Percentiles rank a stretch among this genome's conserved stretches.
These are phyloP conservation scores for Leishmania guyanensis DNA, from an alignment of 208 protist genomes.

Conservation along the genomic window DNA sequence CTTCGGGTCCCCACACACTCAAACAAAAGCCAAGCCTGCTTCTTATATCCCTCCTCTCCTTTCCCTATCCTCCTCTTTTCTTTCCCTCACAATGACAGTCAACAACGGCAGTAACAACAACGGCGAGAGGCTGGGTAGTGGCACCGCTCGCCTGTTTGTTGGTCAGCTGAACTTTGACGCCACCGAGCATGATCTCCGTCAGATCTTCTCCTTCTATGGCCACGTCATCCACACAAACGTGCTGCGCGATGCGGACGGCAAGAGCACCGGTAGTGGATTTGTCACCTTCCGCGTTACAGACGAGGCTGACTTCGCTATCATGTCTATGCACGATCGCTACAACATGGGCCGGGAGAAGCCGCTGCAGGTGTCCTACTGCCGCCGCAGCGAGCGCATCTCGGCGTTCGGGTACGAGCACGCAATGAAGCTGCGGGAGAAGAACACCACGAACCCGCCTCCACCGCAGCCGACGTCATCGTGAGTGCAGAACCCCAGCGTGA, in stretches of 20 bases:
- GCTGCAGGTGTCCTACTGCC: slow-evolving; percentile 80
- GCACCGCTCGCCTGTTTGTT: slow-evolving; percentile 66
- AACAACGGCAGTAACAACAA: slow-evolving; percentile 17
- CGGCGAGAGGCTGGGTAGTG: slow-evolving; percentile 9
- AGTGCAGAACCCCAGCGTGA: neutral
- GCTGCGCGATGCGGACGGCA: slow-evolving; percentile 54
- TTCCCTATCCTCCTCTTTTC: neutral
- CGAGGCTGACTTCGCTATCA: slow-evolving; percentile 77
- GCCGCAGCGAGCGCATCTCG: slow-evolving; percentile 58
- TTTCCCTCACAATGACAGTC: neutral
- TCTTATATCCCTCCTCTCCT: neutral
- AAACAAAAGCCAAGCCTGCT: neutral
- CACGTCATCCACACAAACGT: slow-evolving; percentile 75
- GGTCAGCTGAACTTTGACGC: slow-evolving; percentile 78
- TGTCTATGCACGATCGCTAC: slow-evolving; percentile 65
- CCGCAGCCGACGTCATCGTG: slow-evolving; percentile 31
- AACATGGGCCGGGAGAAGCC: slow-evolving; percentile 80
- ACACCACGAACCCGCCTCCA: slow-evolving; percentile 64
- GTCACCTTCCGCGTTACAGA: slow-evolving; percentile 69
- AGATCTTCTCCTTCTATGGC: slow-evolving; percentile 79
- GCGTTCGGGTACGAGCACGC: slow-evolving; percentile 70
- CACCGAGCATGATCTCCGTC: slow-evolving; percentile 60
- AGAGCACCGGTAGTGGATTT: slow-evolving; percentile 65
- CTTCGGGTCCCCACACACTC: neutral
- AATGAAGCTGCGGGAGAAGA: slow-evolving; percentile 53